These are phyloP conservation scores for Aspergillus biplanus DNA, from an alignment of 495 filamentous ascomycete species.

Conservation along the genomic window DNA sequence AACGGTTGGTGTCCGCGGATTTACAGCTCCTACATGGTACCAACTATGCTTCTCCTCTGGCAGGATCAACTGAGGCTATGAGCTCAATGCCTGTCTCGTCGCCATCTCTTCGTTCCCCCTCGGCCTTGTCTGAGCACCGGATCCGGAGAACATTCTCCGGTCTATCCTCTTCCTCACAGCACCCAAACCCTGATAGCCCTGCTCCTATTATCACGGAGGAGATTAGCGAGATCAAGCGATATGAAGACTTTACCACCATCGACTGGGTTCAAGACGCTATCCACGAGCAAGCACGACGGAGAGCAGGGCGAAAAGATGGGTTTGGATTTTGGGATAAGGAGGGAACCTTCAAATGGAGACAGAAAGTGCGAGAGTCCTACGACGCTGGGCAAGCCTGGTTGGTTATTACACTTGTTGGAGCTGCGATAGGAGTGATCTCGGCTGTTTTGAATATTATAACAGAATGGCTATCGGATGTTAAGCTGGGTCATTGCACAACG, in stretches of 20 bases:
- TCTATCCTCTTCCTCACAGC: slow-evolving; percentile 64
- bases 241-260: slow-evolving; percentile 98
- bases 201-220: slow-evolving; percentile 82
- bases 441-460: slow-evolving; percentile 94
- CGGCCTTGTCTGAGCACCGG: slow-evolving; percentile 52
- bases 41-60: slow-evolving; percentile 39
- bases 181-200: slow-evolving; percentile 31
- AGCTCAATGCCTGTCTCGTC: slow-evolving; percentile 63
- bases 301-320: slow-evolving; percentile 71
- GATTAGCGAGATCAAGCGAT: slow-evolving; percentile 96
- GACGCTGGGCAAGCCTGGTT: slow-evolving; percentile 98
- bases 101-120: slow-evolving; percentile 57
- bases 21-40: slow-evolving; percentile 25
- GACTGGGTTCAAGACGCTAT: slow-evolving; percentile 99
- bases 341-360: slow-evolving; percentile 77
- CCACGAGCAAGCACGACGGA: slow-evolving; percentile 81
- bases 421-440: slow-evolving; percentile 90
- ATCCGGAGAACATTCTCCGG: slow-evolving; percentile 74
- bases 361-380: slow-evolving; percentile 83
- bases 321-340: slow-evolving; percentile 76
- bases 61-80: slow-evolving; percentile 57
- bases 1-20: slow-evolving; percentile 17
- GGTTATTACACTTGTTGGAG: slow-evolving; percentile 91
- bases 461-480: slow-evolving; percentile 96
- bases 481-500: slow-evolving; percentile 89